Percentiles rank a stretch among this genome's conserved stretches.
Conservation (phyloP, 805 yeast species). For the Dipodascopsis tothii region DNA sequence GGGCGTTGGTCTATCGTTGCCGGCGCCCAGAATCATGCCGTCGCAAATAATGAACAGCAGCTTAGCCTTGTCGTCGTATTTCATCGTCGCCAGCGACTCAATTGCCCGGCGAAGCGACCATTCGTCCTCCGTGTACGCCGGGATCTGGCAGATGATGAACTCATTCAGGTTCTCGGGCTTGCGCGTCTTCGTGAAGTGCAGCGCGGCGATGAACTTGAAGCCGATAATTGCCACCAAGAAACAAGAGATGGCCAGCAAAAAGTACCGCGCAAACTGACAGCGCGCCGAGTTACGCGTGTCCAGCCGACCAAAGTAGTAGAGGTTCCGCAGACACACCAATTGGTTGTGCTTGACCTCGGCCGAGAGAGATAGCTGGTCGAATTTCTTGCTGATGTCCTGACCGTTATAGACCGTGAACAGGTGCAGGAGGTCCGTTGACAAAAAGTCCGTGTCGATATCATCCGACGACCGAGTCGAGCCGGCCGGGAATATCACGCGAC, state of each 20-base stretch:
- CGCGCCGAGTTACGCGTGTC: conserved; percentile 35
- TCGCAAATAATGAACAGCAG: conserved; percentile 52
- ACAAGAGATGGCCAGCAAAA: conserved; percentile 35
- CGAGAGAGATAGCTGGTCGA: conserved; percentile 25
- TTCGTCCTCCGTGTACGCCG: conserved; percentile 57
- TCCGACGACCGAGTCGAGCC: conserved; percentile 25
- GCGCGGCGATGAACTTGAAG: conserved; percentile 36
- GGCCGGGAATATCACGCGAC: conserved; percentile 28
- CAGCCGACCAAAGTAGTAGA: conserved; percentile 36
- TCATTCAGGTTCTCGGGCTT: conserved; percentile 36
- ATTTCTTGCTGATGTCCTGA: conserved; percentile 31
- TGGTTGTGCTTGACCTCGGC: conserved; percentile 25
- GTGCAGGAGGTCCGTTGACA: conserved; percentile 29
- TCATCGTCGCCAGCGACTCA: conserved; percentile 52
- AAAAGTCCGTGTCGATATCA: conserved; percentile 29
- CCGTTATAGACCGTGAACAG: conserved; percentile 34
- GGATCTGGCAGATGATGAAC: conserved; percentile 41
- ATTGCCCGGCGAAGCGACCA: conserved; percentile 48
- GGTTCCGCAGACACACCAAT: conserved; percentile 33
- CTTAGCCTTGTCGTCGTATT: conserved; percentile 53
- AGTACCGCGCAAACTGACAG: conserved; percentile 38
- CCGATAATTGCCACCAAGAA: conserved; percentile 34
- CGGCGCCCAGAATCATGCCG: conserved; percentile 56
- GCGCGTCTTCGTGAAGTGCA: conserved; percentile 33
- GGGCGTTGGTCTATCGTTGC: conserved; percentile 53